Percentiles rank a stretch among this genome's conserved stretches.
These are phyloP conservation scores for Sungouiella thailandica DNA, from an alignment of 805 yeast genomes.

Conservation along the genomic window DNA sequence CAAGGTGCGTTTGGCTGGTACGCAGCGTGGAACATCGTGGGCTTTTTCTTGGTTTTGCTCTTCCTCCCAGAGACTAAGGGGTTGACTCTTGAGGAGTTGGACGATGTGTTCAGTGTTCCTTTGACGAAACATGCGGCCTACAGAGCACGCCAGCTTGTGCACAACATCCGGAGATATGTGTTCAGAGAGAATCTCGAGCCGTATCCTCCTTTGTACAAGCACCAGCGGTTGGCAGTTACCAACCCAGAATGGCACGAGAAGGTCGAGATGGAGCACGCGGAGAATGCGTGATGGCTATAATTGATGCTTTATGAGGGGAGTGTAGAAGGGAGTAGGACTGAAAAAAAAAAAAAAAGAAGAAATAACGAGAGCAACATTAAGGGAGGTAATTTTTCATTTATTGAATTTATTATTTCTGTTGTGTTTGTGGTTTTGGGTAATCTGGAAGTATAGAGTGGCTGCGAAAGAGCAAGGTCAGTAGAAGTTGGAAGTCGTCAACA, in stretches of 20 bases:
- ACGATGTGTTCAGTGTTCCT: conserved; percentile 66
- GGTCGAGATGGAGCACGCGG: conserved; percentile 49
- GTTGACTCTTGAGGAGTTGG: conserved; percentile 71
- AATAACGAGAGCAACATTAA: too few relatives aligned
- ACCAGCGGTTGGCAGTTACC: conserved; percentile 56
- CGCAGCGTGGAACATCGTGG: conserved; percentile 77
- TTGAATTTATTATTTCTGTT: too few relatives aligned
- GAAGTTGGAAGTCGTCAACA: too few relatives aligned
- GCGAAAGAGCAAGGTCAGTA: too few relatives aligned
- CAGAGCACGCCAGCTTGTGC: conserved; percentile 28
- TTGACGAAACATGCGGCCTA: conserved; percentile 47
- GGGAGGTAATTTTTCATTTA: too few relatives aligned
- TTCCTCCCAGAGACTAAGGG: conserved; percentile 70
- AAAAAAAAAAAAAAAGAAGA: too few relatives aligned
- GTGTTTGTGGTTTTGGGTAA: too few relatives aligned
- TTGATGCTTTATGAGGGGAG: too few relatives aligned
- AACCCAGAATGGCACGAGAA: conserved; percentile 60
- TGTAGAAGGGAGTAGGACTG: too few relatives aligned
- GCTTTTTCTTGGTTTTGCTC: conserved; percentile 66
- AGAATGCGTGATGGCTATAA: conserved; percentile 13
- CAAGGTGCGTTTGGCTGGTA: conserved; percentile 89
- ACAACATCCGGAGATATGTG: conserved; percentile 43
- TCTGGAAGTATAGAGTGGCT: too few relatives aligned
- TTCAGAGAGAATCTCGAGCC: conserved; percentile 40
- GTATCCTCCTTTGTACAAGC: conserved; percentile 52